Conservation (phyloP, 2,329 filamentous ascomycete genomes). For the Ophiostoma sp. region DNA sequence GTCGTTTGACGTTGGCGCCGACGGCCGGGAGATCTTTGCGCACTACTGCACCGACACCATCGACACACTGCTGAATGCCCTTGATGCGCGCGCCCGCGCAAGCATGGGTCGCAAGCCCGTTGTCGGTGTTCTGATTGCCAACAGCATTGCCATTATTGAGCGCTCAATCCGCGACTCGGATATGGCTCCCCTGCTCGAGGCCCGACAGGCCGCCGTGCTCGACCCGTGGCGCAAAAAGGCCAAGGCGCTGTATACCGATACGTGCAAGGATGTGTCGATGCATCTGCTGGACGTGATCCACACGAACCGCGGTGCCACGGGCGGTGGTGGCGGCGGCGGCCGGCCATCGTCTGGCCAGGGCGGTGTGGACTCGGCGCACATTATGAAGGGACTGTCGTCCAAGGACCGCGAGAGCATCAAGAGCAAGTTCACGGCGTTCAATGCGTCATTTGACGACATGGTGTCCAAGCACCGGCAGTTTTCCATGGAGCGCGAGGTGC, state of each 20-base stretch:
- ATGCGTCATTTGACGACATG: conserved; percentile 82
- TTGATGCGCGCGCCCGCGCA: conserved; percentile 66
- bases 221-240: conserved; percentile 87
- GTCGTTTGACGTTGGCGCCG: conserved; percentile 81
- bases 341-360: conserved; percentile 67
- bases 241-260: conserved; percentile 72
- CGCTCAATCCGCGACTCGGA: conserved; percentile 79
- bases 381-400: conserved; percentile 75
- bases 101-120: conserved; percentile 60
- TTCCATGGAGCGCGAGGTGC: conserved; percentile 87
- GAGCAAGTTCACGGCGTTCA: conserved; percentile 90
- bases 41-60: conserved; percentile 89
- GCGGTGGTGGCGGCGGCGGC: conserved; percentile 31
- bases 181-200: conserved; percentile 63
- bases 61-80: conserved; percentile 67
- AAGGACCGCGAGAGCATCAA: conserved; percentile 97
- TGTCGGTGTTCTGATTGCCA: conserved; percentile 84
- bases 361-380: conserved; percentile 68
- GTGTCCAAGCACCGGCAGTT: conserved; percentile 75
- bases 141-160: conserved; percentile 78
- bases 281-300: conserved; percentile 88
- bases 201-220: conserved; percentile 56
- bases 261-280: conserved; percentile 81
- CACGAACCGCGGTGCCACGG: conserved; percentile 60
- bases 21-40: conserved; percentile 80